phyloP scores from a whole-genome alignment of 2,329 filamentous ascomycete genomes.

The Clarireedia paspali region DNA sequence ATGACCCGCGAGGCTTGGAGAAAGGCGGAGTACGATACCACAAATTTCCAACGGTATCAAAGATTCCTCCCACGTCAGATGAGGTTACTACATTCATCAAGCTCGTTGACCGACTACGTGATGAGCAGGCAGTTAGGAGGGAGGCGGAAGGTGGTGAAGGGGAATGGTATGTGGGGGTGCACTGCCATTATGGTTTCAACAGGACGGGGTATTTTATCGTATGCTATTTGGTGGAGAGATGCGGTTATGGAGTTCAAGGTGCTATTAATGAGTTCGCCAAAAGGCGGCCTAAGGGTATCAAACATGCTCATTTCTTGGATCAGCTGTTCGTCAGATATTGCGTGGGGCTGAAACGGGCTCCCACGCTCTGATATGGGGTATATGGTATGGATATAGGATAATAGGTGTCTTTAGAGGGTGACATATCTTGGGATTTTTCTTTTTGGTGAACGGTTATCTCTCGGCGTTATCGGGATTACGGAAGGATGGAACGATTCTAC shows the following conservation, averaged over 20 bases:
- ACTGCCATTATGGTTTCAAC: conserved; percentile 93
- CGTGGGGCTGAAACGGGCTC: conserved; percentile 26
- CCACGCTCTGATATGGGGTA: conserved; percentile 20
- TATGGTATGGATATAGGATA: background rate
- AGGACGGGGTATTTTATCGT: conserved; percentile 87
- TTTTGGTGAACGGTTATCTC: background rate
- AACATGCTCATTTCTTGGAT: conserved; percentile 84
- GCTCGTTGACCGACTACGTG: conserved; percentile 52
- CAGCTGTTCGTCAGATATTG: conserved; percentile 73
- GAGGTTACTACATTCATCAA: conserved; percentile 48
- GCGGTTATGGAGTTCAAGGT: conserved; percentile 62
- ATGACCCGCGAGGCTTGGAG: conserved; percentile 67
- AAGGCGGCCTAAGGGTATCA: conserved; percentile 72
- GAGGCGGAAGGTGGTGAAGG: conserved; percentile 35
- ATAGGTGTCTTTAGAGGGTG: background rate
- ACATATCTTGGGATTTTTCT: background rate
- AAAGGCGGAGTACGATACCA: conserved; percentile 62
- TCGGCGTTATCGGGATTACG: too few species aligned
- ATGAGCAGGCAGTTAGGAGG: conserved; percentile 41
- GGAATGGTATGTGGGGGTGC: conserved; percentile 61
- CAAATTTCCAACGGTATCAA: conserved; percentile 89
- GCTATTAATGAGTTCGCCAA: conserved; percentile 73
- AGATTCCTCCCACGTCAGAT: conserved; percentile 61
- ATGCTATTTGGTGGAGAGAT: conserved; percentile 80
- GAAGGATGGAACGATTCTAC: too few species aligned